phyloP scores from a whole-genome alignment of 176 grass and related monocot genomes.

The Metroxylon sagu region DNA sequence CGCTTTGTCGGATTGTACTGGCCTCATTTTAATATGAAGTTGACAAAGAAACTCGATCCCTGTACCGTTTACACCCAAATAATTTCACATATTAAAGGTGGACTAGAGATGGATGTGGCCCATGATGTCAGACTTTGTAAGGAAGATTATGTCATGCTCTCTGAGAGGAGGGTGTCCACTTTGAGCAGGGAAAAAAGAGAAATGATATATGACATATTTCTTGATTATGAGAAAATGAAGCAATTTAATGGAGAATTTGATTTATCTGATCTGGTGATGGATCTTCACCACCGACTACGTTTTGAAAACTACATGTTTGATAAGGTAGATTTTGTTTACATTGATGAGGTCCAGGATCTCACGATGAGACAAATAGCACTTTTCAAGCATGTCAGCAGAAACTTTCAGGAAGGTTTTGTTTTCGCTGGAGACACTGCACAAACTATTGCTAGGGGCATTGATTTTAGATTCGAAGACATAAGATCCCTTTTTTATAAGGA shows the following conservation, averaged over 20 bases:
- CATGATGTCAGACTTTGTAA: constrained; percentile 20
- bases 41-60: constrained; percentile 61
- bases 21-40: constrained; percentile 53
- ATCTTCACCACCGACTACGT: constrained; percentile 33
- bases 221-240: constrained; percentile 70
- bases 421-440: constrained; percentile 92
- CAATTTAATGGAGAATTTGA: constrained; percentile 48
- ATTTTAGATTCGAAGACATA: constrained; percentile 88
- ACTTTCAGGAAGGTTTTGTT: constrained; percentile 71
- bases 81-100: constrained; percentile 81
- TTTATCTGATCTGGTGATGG: constrained; percentile 72
- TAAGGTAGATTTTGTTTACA: constrained; percentile 61
- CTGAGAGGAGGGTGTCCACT: constrained; percentile 56
- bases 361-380: constrained; percentile 68
- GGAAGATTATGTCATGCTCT: constrained; percentile 54
- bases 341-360: constrained; percentile 95
- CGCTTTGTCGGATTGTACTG: constrained; percentile 70
- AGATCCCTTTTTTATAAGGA: constrained; percentile 66
- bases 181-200: constrained; percentile 42
- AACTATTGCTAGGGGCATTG: constrained; percentile 77
- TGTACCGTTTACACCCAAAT: constrained; percentile 87
- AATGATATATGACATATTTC: constrained; percentile 62
- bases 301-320: constrained; percentile 40
- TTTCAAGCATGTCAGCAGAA: constrained; percentile 63
- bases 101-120: constrained; percentile 9